Conservation (phyloP, 139 green algal genomes). For the Tetradesmus obliquus region DNA sequence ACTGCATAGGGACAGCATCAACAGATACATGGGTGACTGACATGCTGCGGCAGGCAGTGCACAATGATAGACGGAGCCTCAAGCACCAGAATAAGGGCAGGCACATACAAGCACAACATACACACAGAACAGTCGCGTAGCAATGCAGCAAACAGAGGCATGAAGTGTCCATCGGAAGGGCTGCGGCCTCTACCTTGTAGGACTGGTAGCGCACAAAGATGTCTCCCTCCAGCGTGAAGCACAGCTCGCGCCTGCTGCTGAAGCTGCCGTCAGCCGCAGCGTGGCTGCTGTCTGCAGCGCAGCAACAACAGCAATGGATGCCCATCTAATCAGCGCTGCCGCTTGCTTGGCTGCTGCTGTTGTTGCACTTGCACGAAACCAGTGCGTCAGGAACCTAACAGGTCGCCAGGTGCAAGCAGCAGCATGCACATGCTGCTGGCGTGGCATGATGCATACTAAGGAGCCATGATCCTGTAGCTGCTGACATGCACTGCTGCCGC, state of each 20-base stretch:
- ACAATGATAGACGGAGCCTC: too few relatives aligned
- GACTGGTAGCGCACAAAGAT: slow-evolving; percentile 99
- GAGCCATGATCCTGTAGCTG: not conserved
- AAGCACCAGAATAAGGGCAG: too few relatives aligned
- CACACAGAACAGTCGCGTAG: too few relatives aligned
- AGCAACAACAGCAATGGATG: not conserved
- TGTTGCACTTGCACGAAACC: not conserved
- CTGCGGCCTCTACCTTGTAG: slow-evolving; percentile 80
- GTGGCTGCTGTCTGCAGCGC: slow-evolving; percentile 68
- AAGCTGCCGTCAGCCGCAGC: slow-evolving; percentile 78
- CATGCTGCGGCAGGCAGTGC: too few relatives aligned
- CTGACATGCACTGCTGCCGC: not conserved
- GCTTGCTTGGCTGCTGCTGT: not conserved
- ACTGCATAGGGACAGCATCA: slow-evolving; percentile 57
- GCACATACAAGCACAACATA: too few relatives aligned
- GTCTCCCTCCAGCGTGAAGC: slow-evolving; percentile 97
- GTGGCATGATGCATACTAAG: not conserved
- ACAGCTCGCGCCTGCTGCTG: slow-evolving; percentile 93
- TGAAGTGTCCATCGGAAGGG: too few relatives aligned
- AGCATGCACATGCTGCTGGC: not conserved
- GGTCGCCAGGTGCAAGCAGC: not conserved
- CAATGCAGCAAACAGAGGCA: too few relatives aligned
- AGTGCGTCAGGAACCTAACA: not conserved
- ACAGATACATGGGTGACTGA: not conserved
- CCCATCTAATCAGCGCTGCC: not conserved